phyloP scores from a whole-genome alignment of 495 filamentous ascomycete species.

The Aspergillus funiculosus region DNA sequence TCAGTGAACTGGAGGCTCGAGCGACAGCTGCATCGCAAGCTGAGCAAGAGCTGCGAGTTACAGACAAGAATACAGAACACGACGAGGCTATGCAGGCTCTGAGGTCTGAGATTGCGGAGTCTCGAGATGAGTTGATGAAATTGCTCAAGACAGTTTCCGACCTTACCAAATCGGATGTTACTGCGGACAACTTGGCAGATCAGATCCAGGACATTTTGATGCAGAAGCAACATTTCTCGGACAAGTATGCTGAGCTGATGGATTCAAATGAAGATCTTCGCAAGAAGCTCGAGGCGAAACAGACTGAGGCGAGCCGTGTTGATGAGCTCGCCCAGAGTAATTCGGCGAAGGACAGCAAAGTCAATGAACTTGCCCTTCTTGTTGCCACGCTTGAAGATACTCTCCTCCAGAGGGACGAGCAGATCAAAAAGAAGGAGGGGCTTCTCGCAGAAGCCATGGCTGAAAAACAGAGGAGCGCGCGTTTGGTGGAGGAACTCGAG shows the following conservation, averaged over 20 bases:
- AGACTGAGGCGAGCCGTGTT: conserved; percentile 36
- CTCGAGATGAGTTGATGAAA: conserved; percentile 62
- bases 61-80: conserved; percentile 50
- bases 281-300: conserved; percentile 50
- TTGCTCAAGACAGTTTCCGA: conserved; percentile 47
- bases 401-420: conserved; percentile 61
- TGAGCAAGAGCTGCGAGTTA: conserved; percentile 41
- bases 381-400: conserved; percentile 54
- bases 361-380: conserved; percentile 48
- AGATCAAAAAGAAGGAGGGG: conserved; percentile 63
- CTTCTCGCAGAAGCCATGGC: conserved; percentile 53
- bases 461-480: conserved; percentile 77
- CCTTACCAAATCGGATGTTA: conserved; percentile 48
- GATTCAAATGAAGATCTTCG: conserved; percentile 39
- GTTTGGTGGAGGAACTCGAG: conserved; percentile 90
- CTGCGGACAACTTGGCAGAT: conserved; percentile 36
- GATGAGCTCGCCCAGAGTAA: conserved; percentile 35
- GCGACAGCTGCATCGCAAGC: conserved; percentile 36
- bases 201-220: conserved; percentile 45
- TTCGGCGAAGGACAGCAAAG: conserved; percentile 38
- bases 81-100: conserved; percentile 54
- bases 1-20: conserved; percentile 43
- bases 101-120: conserved; percentile 62
- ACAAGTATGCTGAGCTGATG: conserved; percentile 42
- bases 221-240: conserved; percentile 42